phyloP scores from a whole-genome alignment of 352 stramenopile genomes.

The Halophytophthora polymorphica region DNA sequence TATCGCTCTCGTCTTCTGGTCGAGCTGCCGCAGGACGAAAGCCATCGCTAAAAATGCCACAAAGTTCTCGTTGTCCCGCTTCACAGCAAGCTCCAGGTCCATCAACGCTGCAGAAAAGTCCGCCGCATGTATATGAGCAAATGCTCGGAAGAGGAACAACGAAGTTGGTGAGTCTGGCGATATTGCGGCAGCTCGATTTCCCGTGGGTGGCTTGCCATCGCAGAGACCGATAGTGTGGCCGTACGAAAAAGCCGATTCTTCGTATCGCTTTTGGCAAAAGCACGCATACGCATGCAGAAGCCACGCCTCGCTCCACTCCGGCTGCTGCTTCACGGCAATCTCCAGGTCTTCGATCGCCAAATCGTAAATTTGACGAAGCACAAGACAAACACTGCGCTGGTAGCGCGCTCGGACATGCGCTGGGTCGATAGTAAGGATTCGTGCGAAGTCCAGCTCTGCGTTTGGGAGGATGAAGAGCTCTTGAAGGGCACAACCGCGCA shows the following conservation, averaged over 20 bases:
- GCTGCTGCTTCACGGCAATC: conserved; percentile 22
- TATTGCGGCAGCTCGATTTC: too few species aligned
- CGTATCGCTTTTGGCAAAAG: conserved; percentile 33
- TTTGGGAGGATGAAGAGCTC: conserved; percentile 42
- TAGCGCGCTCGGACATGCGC: conserved; percentile 29
- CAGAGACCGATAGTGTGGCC: conserved; percentile 28
- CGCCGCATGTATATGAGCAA: conserved; percentile 26
- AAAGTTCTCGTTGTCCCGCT: conserved; percentile 41
- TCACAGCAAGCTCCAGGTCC: conserved; percentile 38
- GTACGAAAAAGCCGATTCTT: conserved; percentile 33
- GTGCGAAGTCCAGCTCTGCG: conserved; percentile 41
- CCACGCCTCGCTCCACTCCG: conserved; percentile 41
- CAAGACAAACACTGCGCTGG: conserved; percentile 37
- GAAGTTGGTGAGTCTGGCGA: conserved; percentile 15
- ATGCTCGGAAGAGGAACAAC: conserved; percentile 36
- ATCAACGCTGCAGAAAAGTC: conserved; percentile 18
- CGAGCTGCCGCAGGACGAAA: conserved; percentile 23
- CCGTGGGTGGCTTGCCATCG: neutral
- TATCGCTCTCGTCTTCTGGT: conserved; percentile 15
- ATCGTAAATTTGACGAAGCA: conserved; percentile 32
- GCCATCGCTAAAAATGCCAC: conserved; percentile 42
- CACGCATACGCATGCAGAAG: conserved; percentile 38
- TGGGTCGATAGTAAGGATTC: conserved; percentile 14
- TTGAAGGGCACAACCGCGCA: conserved; percentile 47
- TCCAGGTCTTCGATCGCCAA: conserved; percentile 26